phyloP scores from a whole-genome alignment of 176 grass and related monocot genomes.

The Dactylis glomerata region DNA sequence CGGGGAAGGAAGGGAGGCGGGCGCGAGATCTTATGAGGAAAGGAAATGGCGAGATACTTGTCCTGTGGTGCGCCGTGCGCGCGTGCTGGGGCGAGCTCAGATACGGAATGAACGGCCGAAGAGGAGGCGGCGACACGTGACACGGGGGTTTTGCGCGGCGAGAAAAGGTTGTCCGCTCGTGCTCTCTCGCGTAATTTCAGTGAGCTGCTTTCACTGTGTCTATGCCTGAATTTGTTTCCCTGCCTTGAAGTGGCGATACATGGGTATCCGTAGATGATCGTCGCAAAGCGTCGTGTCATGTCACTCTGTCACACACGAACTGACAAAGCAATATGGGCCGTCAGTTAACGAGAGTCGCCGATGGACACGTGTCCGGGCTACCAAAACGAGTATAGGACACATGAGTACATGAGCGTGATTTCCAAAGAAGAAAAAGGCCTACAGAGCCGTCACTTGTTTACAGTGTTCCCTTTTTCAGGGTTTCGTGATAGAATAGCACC shows the following conservation, averaged over 20 bases:
- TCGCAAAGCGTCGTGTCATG: too few relatives aligned
- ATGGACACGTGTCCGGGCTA: too few relatives aligned
- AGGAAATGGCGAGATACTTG: not conserved
- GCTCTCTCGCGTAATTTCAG: not conserved
- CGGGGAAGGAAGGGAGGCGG: not conserved
- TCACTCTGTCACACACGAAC: not conserved
- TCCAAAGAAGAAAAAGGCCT: too few relatives aligned
- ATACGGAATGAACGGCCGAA: not conserved
- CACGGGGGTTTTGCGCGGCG: not conserved
- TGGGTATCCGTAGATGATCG: too few relatives aligned
- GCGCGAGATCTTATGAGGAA: conserved; percentile 19
- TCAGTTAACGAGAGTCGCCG: not conserved
- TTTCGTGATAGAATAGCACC: too few relatives aligned
- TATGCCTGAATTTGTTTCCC: too few relatives aligned
- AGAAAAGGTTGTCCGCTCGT: not conserved
- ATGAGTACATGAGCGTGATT: too few relatives aligned
- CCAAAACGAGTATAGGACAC: too few relatives aligned
- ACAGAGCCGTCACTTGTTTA: too few relatives aligned
- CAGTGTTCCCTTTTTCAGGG: too few relatives aligned
- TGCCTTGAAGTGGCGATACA: not conserved
- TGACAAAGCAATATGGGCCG: not conserved
- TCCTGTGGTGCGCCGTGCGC: not conserved
- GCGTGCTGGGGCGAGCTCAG: not conserved
- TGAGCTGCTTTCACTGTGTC: not conserved
- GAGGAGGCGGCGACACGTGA: not conserved